Evolutionary conservation across 768 basidiomycete genomes (phyloP).

Genomic region (Mycena belliarum): DNA sequence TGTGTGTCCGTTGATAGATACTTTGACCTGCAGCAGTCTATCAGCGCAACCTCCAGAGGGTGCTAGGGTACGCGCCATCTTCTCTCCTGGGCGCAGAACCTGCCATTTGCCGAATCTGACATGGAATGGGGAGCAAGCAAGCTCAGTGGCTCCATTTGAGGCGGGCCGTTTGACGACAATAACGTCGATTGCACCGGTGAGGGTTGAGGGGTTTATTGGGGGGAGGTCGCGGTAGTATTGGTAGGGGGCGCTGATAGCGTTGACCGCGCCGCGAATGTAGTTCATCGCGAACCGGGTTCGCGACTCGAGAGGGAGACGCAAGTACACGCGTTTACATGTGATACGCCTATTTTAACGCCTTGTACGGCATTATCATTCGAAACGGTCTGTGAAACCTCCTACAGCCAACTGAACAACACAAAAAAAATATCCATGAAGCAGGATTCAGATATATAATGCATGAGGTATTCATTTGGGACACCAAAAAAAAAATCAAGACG

Average conservation of each 20-base stretch:
- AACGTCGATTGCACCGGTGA: constrained; percentile 98
- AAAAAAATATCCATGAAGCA: too few relatives aligned
- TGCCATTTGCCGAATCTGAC: constrained; percentile 98
- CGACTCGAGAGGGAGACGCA: neutral
- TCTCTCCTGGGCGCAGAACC: constrained; percentile 90
- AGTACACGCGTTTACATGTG: neutral
- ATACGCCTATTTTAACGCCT: too few relatives aligned
- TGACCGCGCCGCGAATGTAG: constrained; percentile 85
- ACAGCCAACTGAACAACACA: too few relatives aligned
- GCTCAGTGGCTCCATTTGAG: constrained; percentile 61
- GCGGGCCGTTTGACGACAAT: constrained; percentile 84
- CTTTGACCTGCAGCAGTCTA: constrained; percentile 65
- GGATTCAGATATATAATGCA: too few relatives aligned
- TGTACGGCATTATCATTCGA: too few relatives aligned
- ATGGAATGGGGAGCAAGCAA: constrained; percentile 94
- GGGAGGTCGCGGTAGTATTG: constrained; percentile 88
- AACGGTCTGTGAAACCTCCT: too few relatives aligned
- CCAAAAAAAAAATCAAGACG: too few relatives aligned
- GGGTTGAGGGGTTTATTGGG: constrained; percentile 90
- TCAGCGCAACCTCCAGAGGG: neutral
- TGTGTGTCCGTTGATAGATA: constrained; percentile 81
- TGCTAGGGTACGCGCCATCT: constrained; percentile 57
- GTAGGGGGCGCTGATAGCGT: constrained; percentile 82
- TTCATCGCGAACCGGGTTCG: constrained; percentile 54
- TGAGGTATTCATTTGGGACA: too few relatives aligned